Conservation (phyloP, 768 basidiomycete species). For the Russula compacta region DNA sequence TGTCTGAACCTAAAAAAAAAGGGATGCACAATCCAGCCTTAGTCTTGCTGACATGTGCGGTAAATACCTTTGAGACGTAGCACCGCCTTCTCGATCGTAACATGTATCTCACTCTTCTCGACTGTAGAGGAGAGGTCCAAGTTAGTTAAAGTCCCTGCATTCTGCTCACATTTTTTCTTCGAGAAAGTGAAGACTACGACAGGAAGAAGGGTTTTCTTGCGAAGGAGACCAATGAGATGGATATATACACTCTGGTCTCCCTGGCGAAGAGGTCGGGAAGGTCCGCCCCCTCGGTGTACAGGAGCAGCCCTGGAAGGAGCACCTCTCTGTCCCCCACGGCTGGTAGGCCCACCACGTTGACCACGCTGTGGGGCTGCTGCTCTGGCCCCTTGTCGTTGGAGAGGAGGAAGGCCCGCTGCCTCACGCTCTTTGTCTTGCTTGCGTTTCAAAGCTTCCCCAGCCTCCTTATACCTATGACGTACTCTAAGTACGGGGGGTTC, state of each 20-base stretch:
- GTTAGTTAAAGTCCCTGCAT: constrained; percentile 83
- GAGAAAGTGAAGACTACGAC: constrained; percentile 97
- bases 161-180: constrained; percentile 95
- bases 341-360: constrained; percentile 37
- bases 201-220: constrained; percentile 80
- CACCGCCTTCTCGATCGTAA: constrained; percentile 87
- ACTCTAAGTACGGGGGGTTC: neutral
- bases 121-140: constrained; percentile 78
- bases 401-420: constrained; percentile 83
- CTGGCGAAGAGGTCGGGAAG: constrained; percentile 49
- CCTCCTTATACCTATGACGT: constrained; percentile 69
- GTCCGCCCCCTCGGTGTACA: constrained; percentile 29
- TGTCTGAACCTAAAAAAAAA: constrained; percentile 63
- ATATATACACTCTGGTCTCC: constrained; percentile 92
- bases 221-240: constrained; percentile 77
- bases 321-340: constrained; percentile 35
- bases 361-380: constrained; percentile 47
- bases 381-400: constrained; percentile 75
- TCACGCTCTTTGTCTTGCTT: constrained; percentile 99
- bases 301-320: constrained; percentile 31
- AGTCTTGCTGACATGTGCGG: neutral
- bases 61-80: constrained; percentile 77
- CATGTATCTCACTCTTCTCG: constrained; percentile 96
- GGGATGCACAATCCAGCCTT: neutral
- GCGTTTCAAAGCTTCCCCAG: constrained; percentile 75